Base-by-base conservation (phyloP, 1,284 basidiomycete genomes). In the Phellopilus nigrolimitatus region DNA sequence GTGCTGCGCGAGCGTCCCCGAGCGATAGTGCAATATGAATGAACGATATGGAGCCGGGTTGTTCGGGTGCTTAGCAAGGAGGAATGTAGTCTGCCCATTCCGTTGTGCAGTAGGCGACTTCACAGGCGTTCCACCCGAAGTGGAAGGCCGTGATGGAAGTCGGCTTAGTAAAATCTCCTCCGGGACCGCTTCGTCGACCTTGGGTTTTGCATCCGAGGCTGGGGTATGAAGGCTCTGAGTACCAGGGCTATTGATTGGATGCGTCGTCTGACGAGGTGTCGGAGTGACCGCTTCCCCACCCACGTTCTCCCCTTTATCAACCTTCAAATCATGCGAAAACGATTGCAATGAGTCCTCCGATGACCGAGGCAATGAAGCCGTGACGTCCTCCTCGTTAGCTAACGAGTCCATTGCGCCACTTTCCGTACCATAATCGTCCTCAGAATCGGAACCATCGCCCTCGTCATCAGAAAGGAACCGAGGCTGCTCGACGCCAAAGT, bases 1-100 rank as follows among this genome's bases (percentile, higher is more conserved):
- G 60, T 94, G 89, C 49, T 84, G 76, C 0, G 88, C 88, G 19
- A 95, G 67, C 3, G 69, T 70, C 46, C 82, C 80, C 1, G 88
- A 75, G 7, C 77, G 71, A 59, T 76, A 71, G 34, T 64, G 67
- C 22, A 88, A 67, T 40, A 91, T 73, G 67, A 87, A 91, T 1
- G 84, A 88, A 13, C 76, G 78, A 59, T 86, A 78, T 8, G 66
- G 61, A 60, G 17, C 10, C 60, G 36, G 2, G 62, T 57, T n/a
- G 64, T 65, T 27, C 62, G 65, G 31, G 47, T 60, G 15, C 54
- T 54, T 36, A 10, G 55, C 42, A 49, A 58, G 43, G 25, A 37
- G 44, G 34, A 58, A 57, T 10, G 49, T 54, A 2, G 58, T 28
- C 3, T 60, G 47, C 8, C 47, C 49, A 5, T 45, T 38, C 45